Evolutionary conservation across 257 asterid species (phyloP).

Genomic region (Plantago major): DNA sequence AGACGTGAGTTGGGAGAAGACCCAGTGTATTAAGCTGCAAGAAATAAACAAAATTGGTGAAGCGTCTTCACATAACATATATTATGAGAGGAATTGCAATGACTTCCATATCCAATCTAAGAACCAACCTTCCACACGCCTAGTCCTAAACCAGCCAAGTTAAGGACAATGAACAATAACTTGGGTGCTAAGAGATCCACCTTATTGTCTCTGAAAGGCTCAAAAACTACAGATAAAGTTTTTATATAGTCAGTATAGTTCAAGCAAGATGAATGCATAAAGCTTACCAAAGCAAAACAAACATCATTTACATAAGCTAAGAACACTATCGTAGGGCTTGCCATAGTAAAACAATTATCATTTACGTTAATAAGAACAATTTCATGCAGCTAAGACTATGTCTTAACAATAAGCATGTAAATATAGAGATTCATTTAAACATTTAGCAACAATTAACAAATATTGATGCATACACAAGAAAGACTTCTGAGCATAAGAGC

Average conservation of each 20-base stretch:
- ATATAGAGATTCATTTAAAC: not conserved
- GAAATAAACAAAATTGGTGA: conserved; percentile 12
- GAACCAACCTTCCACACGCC: conserved; percentile 90
- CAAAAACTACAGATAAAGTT: conserved; percentile 59
- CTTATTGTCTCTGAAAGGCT: conserved; percentile 87
- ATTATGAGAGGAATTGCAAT: not conserved
- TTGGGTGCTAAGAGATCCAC: conserved; percentile 82
- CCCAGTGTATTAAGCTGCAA: conserved; percentile 90
- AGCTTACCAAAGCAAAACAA: not conserved
- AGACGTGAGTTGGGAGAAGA: conserved; percentile 95
- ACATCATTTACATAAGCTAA: not conserved
- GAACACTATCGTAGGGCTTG: not conserved
- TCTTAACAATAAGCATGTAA: not conserved
- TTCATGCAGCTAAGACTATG: no score
- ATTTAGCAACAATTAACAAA: no score
- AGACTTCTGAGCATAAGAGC: not conserved
- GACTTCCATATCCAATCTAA: not conserved
- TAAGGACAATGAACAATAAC: conserved; percentile 70
- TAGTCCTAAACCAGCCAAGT: conserved; percentile 80
- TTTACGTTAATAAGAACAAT: not conserved
- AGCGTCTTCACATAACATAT: conserved; percentile 8
- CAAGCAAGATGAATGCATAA: no score
- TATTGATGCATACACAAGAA: no score
- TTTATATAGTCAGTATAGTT: conserved; percentile 13
- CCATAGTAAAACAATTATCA: conserved; percentile 2